Base-by-base conservation (phyloP, 106 monocot genomes). In the Narthecium ossifragum region DNA sequence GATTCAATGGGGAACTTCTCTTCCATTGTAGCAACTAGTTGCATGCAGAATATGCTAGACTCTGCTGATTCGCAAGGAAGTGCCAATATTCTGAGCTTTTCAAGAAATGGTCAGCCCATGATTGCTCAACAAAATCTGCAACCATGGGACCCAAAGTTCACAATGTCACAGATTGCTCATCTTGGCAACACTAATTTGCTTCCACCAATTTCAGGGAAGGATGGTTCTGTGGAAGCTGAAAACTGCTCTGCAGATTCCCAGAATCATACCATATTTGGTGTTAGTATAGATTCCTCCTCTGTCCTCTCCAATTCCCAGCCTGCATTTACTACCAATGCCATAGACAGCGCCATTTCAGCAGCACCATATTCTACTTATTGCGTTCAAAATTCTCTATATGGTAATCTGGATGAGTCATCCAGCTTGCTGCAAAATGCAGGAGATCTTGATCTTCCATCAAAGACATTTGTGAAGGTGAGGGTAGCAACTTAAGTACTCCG, bases 391-490 rank as follows among this genome's bases (percentile, higher is more conserved):
- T 77, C 86, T 50, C 15, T 84, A 18, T 98, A 84, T 78, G 78
- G 76, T 49, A 79, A 76, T 51, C 36, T 84, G 47, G 84, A 90
- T 66, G 90, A 87, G 51, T 90, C 86, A 69, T 75, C 96, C 56
- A 63, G 76, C 48, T 53, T 87, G 56, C 32, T 90, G 48, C 84
- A 87, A 31, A 73, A 78, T 67, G 43, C 65, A 48, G 85, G 76
- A 64, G 82, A 85, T 32, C 50, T 54, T 45, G 85, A 91, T 70
- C 62, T 70, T 41, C 62, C 71, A 55, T 47, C 71, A 48, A 76
- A 52, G 61, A 98, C 77, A 29, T 98, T 84, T 74, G 84, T 98
- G 18, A 98, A 98, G 98, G 98, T 98, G 39, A 67, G 63, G n/a
- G 8, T n/a, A 25, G 33, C 33, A 46, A n/a, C n/a, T n/a, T n/a